phyloP scores from a whole-genome alignment of 352 stramenopile species.

The Pythium biforme region DNA sequence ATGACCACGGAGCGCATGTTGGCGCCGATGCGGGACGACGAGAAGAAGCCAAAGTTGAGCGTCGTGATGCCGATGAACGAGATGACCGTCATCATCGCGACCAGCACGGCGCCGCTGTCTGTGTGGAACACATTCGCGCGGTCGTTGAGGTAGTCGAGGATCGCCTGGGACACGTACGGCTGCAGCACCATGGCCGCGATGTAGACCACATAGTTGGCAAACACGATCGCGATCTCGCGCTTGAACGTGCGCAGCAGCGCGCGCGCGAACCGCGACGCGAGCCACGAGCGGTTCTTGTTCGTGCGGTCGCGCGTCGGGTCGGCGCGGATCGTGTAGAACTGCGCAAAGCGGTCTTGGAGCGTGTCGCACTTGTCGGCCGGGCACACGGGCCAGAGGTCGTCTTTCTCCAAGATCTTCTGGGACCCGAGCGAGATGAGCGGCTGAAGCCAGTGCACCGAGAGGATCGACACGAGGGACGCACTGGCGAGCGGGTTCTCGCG shows the following conservation, averaged over 20 bases:
- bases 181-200: slow-evolving; percentile 34
- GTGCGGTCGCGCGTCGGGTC: neutral
- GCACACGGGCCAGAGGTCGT: slow-evolving; percentile 42
- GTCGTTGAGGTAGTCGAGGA: slow-evolving; percentile 36
- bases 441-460: slow-evolving; percentile 37
- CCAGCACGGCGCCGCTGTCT: slow-evolving; percentile 31
- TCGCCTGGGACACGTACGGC: slow-evolving; percentile 35
- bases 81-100: slow-evolving; percentile 31
- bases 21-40: slow-evolving; percentile 30
- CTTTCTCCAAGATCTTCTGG: slow-evolving; percentile 36
- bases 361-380: slow-evolving; percentile 29
- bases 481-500: slow-evolving; percentile 35
- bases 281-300: neutral
- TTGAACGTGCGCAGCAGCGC: slow-evolving; percentile 30
- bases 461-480: slow-evolving; percentile 35
- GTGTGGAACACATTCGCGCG: slow-evolving; percentile 30
- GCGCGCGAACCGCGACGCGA: slow-evolving; percentile 26
- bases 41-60: slow-evolving; percentile 36
- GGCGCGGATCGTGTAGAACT: slow-evolving; percentile 22
- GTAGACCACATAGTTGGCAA: slow-evolving; percentile 31
- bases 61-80: slow-evolving; percentile 36
- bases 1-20: slow-evolving; percentile 41
- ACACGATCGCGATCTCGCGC: slow-evolving; percentile 27
- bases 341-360: slow-evolving; percentile 29
- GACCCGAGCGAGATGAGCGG: slow-evolving; percentile 38